Conservation (phyloP, 345 rosid species). For the Euphorbia peplus region DNA sequence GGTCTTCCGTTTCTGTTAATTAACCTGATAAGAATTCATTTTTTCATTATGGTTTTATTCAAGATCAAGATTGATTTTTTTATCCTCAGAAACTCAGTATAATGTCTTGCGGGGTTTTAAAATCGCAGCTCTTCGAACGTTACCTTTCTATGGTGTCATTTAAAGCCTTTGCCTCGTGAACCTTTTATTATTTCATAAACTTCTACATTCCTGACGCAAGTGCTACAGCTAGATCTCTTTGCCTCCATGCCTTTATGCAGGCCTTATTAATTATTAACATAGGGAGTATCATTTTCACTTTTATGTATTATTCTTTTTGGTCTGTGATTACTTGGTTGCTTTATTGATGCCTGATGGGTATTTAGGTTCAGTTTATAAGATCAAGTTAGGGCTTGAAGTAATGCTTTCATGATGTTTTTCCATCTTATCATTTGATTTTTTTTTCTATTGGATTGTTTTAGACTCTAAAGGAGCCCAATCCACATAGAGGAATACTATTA, state of each 20-base stretch:
- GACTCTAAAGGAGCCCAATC: not conserved
- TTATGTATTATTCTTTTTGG: not conserved
- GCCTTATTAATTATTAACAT: constrained; percentile 2
- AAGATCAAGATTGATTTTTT: not conserved
- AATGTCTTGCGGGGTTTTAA: no score
- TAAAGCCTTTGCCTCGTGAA: not conserved
- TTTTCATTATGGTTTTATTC: not conserved
- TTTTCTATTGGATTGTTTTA: no score
- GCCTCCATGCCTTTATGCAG: not conserved
- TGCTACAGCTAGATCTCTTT: not conserved
- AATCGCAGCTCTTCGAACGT: not conserved
- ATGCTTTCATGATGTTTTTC: not conserved
- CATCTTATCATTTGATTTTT: not conserved
- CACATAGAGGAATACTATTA: not conserved
- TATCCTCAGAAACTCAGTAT: no score
- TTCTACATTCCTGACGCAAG: not conserved
- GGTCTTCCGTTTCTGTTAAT: no score
- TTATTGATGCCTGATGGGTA: not conserved
- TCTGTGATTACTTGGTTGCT: not conserved
- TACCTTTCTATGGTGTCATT: not conserved
- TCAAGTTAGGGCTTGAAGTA: not conserved
- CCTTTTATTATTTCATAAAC: not conserved
- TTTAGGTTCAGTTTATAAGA: not conserved
- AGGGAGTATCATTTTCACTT: not conserved
- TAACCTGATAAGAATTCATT: not conserved